A percentile compares a stretch with the other conserved stretches of the same genome.
These are phyloP conservation scores for Debaryomyces fabryi DNA, from an alignment of 1,139 yeast species.

Conservation along the genomic window DNA sequence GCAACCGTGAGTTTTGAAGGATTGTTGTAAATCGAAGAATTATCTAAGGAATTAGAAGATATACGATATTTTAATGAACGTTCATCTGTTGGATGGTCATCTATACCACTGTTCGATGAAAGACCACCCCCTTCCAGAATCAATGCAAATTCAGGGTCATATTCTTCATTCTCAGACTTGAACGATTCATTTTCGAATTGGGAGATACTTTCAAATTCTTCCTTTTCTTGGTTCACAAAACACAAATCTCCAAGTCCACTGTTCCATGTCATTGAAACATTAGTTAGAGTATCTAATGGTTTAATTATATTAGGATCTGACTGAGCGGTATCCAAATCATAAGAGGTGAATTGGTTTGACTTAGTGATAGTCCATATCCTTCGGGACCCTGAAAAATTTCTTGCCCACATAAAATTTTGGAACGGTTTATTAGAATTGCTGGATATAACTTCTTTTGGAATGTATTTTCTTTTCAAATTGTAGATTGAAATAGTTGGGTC, in stretches of 20 bases:
- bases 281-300: conserved; percentile 56
- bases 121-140: conserved; percentile 4
- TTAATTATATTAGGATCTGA: conserved; percentile 41
- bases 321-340: conserved; percentile 47
- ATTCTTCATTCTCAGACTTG: conserved; percentile 1
- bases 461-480: conserved; percentile 69
- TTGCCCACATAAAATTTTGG: conserved; percentile 50
- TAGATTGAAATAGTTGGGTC: conserved; percentile 76
- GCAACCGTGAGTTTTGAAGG: conserved; percentile 17
- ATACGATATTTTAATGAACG: conserved; percentile 5
- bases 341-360: conserved; percentile 53
- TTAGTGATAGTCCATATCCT: conserved; percentile 47
- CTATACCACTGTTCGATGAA: not conserved
- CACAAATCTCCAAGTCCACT: conserved; percentile 47
- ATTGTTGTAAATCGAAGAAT: conserved; percentile 5
- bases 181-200: not conserved
- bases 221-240: conserved; percentile 54
- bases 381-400: conserved; percentile 25
- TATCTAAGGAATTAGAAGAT: conserved; percentile 8
- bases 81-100: conserved; percentile 6
- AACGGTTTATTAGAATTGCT: conserved; percentile 50
- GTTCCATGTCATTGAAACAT: conserved; percentile 61
- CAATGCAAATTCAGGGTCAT: conserved; percentile 2
- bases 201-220: conserved; percentile 40
- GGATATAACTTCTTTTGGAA: conserved; percentile 72